phyloP scores from a whole-genome alignment of 2,329 filamentous ascomycete genomes.

The Tolypocladium nubicola region DNA sequence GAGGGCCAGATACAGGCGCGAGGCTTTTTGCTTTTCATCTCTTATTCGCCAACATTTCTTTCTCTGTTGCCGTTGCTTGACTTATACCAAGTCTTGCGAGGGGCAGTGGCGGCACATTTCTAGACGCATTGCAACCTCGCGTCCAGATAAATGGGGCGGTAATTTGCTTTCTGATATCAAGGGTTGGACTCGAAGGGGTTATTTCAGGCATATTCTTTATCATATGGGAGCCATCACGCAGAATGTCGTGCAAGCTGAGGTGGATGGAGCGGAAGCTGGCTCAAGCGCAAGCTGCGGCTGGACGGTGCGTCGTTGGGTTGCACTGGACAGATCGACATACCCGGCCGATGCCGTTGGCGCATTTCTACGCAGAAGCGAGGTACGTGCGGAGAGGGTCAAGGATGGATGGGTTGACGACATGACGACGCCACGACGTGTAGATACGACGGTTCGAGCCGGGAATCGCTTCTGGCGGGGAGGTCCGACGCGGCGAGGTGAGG shows the following conservation, averaged over 20 bases:
- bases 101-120: neutral
- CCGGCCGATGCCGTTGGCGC: neutral
- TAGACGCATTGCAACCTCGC: neutral
- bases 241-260: neutral
- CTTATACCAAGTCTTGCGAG: neutral
- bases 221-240: neutral
- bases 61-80: neutral
- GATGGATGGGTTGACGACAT: neutral
- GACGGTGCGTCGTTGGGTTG: neutral
- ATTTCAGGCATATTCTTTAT: neutral
- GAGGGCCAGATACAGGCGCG: neutral
- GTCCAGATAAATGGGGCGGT: neutral
- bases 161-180: neutral
- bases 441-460: neutral
- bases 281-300: neutral
- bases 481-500: neutral
- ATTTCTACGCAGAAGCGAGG: neutral
- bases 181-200: neutral
- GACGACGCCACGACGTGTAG: neutral
- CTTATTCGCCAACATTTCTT: neutral
- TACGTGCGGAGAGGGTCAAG: neutral
- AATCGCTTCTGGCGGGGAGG: neutral
- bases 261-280: neutral
- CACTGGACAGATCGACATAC: neutral
- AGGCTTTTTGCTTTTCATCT: constrained; percentile 1